Base-by-base conservation (phyloP, 805 yeast species). In the Sugiyamaella marilandica region DNA sequence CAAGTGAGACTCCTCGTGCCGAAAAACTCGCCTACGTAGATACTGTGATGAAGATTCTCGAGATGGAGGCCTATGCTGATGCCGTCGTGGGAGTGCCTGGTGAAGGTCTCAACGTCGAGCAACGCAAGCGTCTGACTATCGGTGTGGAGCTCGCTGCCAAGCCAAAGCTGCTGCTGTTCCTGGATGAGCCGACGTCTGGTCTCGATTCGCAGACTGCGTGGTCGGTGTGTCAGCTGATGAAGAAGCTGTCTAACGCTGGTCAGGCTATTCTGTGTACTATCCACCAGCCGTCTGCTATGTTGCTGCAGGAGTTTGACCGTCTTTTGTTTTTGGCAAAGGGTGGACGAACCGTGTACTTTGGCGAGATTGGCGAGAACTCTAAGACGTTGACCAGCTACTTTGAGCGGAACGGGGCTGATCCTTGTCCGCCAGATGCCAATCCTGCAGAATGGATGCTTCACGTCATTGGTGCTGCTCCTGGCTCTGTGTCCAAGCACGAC, bases 361-460 rank as follows among this genome's bases (percentile, higher is more conserved):
- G 91, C 55, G 86, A 83, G 47, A 70, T 83, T 55, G 91, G 92
- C 51, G 67, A 75, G 35, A 77, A 82, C 60, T 82, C 80, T 60
- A 63, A 66, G 43, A 74, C 80, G 2, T 73, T 85, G 72, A 83
- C 84, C 53, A 69, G 78, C 49, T 85, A 85, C 64, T 84, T 85
- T 62, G 89, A 85, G 66, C 65, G 66, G 3, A 68, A 84, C 58
- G 90, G 89, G 50, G 80, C 90, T 41, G 77, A 75, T 24, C 71
- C 73, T 51, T 85, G 91, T 71, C 90, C 91, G 18, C 70, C 74
- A 5, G 74, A 75, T 41, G 89, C 87, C 4, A 86, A 86, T 59
- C 94, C 92, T 32, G 92, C 91, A 11, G 96, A 88, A 72, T 89
- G 95, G 94, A 89, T 89, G 95, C 74, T 89, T 69, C 85, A 85